Evolutionary conservation across 1,284 basidiomycete species (phyloP), one percentile per base, ranked within the genome.

Genomic region (Microbotryum saponariae): DNA sequence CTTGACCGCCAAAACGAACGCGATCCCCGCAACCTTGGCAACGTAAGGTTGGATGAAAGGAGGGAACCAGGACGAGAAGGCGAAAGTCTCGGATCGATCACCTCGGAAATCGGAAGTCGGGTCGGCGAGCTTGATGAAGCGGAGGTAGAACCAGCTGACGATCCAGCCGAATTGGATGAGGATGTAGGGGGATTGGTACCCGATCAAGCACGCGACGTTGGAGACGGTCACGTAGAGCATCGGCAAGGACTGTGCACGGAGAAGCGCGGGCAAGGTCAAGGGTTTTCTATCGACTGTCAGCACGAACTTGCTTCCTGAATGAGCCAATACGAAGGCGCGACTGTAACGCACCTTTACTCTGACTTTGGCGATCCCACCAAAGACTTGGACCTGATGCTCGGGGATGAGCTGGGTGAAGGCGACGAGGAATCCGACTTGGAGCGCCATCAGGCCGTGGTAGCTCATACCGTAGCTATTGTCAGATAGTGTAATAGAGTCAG

Each of bases 111-210:
- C 76, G 25, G 57, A 60, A 7, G 78, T 79, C 51, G 74, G 75
- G 58, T 81, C 80, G 74, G 88, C 88, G 73, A 87, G 85, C 78
- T 97, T 96, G 82, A 96, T 92, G 80, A 98, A 98, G 44, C 94
- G 85, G 45, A 98, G 82, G 77, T 97, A 98, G 58, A 90, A 81
- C 87, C 91, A 98, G 29, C 88, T 83, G 9, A 93, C 86, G 64
- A 97, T 87, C 91, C 96, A 98, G 20, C 92, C 94, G 74, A 97
- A 97, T 74, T 97, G 94, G 69, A 98, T 93, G 70, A 96, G 81
- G 61, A 98, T 93, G 80, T 86, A 97, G 1, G 96, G 96, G 60
- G 88, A 89, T 71, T 92, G 89, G 75, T 87, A 89, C 37, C 94
- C 90, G 54, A 96, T 67, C 56, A 98, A 70, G 70, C 88, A 89